phyloP scores from a whole-genome alignment of 768 basidiomycete species.

The Tulasnella sp. region DNA sequence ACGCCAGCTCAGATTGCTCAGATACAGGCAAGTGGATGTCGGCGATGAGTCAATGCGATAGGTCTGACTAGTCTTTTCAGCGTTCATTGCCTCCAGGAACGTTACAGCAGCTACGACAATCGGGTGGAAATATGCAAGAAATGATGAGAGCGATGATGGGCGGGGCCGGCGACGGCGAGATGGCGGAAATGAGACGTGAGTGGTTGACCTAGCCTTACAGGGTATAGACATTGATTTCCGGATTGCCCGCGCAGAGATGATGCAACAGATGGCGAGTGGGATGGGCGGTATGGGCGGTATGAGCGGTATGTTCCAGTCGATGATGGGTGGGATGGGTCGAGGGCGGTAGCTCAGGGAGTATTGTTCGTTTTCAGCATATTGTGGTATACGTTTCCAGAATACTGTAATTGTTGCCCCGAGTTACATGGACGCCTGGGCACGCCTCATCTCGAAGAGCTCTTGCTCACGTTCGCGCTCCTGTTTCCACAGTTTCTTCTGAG shows the following conservation, averaged over 20 bases:
- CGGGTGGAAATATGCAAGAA: slow-evolving; percentile 75
- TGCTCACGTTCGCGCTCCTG: slow-evolving; percentile 27
- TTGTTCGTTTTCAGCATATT: background rate
- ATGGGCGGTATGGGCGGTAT: slow-evolving; percentile 30
- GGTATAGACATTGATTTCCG: background rate
- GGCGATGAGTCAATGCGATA: background rate
- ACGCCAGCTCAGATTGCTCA: slow-evolving; percentile 88
- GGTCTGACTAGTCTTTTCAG: slow-evolving; percentile 30
- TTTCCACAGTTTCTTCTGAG: slow-evolving; percentile 47
- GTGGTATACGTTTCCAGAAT: background rate
- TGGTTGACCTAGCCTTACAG: no score
- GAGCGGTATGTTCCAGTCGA: slow-evolving; percentile 20
- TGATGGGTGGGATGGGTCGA: slow-evolving; percentile 20
- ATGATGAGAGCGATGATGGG: slow-evolving; percentile 99
- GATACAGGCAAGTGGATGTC: slow-evolving; percentile 56
- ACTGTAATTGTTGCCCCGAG: no score
- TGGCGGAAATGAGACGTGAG: slow-evolving; percentile 90
- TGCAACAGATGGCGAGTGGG: slow-evolving; percentile 63
- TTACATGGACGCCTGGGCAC: no score
- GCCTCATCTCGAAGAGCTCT: no score
- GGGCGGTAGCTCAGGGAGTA: background rate
- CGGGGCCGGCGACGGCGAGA: slow-evolving; percentile 62
- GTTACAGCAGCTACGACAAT: slow-evolving; percentile 83
- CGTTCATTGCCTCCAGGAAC: slow-evolving; percentile 91
- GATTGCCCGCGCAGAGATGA: slow-evolving; percentile 51